These are phyloP conservation scores for Onygenales sp. DNA, from an alignment of 2,329 filamentous ascomycete genomes.

Conservation along the genomic window DNA sequence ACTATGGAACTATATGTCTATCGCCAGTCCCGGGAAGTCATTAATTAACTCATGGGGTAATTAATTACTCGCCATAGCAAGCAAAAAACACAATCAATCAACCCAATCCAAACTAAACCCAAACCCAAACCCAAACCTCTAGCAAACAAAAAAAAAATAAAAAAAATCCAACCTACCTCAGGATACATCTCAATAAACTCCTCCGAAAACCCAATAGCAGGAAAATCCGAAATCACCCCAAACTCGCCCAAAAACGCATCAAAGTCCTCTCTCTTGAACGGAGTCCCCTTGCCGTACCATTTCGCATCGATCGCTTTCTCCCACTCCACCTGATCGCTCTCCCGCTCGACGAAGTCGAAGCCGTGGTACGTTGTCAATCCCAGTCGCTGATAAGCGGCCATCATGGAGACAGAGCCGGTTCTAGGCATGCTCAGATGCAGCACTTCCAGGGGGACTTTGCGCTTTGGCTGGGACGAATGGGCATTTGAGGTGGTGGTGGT, in stretches of 20 bases:
- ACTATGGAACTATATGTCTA: neutral
- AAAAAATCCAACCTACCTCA: neutral
- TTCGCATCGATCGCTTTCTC: slow-evolving; percentile 1
- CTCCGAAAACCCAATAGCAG: slow-evolving; percentile 1
- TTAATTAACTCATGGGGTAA: neutral
- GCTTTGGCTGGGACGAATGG: too few relatives aligned
- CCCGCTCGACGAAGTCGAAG: neutral
- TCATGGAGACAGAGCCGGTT: slow-evolving; percentile 2
- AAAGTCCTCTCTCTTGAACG: neutral
- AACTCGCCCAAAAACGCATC: neutral
- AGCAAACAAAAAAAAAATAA: too few relatives aligned
- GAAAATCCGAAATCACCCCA: neutral
- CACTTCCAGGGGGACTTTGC: neutral
- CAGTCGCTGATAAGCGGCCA: neutral
- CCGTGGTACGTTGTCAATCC: neutral
- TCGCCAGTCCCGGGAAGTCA: neutral
- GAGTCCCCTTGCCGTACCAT: slow-evolving; percentile 1
- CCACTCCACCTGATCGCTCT: neutral
- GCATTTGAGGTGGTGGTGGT: too few relatives aligned
- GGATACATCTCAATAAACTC: slow-evolving; percentile 3
- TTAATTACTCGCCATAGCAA: neutral
- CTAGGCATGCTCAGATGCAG: slow-evolving; percentile 3
- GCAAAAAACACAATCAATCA: neutral
- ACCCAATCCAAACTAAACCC: neutral
- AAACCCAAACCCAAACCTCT: too few relatives aligned